Evolutionary conservation across 768 basidiomycete genomes (phyloP), one percentile per base, ranked within the genome.

Genomic region (Cantharellus cinnabarinus): DNA sequence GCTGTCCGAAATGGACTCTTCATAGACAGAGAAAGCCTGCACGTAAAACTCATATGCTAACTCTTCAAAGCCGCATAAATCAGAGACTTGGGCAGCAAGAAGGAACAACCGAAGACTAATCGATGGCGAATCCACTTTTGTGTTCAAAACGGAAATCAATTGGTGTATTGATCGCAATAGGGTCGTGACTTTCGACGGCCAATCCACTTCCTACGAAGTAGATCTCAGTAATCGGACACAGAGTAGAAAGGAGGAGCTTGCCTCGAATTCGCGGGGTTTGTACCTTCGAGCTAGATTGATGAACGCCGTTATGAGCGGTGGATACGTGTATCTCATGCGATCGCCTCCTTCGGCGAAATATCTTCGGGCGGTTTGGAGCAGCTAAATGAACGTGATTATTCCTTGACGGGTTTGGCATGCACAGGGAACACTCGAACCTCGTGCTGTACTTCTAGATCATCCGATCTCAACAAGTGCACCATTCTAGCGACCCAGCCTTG

Each of bases 401-500:
- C 54, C 60, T 14, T 0, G 42, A 34, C 2, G 58, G 14, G 42
- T 5, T 57, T 29, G 10, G 5, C 5, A 58, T 34, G 20, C 41
- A 51, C n/a, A 29, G 34, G 35, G n/a, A 37, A 39, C 50, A 20
- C n/a, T 68, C 80, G 37, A 61, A 88, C 93, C 77, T 91, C 84
- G 63, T 90, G 94, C 66, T 99, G 95, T 10, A 83, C 79, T 64
- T 79, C 85, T 63, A 97, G 69, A 37, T 87, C 85, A 56, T 95
- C 89, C 0, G 88, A 78, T 29, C 83, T 74, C 79, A 98, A 95
- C 40, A 98, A 69, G 73, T 99, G 95, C 2, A 98, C 86, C 89
- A 98, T 97, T 62, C 94, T 75, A 44, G 95, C 94, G 14, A 97
- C 81, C 95, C 95, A 99, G 0, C 95, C 95, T 66, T 99, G 95